Conservation (phyloP, 2,329 filamentous ascomycete genomes). For the Trichoderma sp. region DNA sequence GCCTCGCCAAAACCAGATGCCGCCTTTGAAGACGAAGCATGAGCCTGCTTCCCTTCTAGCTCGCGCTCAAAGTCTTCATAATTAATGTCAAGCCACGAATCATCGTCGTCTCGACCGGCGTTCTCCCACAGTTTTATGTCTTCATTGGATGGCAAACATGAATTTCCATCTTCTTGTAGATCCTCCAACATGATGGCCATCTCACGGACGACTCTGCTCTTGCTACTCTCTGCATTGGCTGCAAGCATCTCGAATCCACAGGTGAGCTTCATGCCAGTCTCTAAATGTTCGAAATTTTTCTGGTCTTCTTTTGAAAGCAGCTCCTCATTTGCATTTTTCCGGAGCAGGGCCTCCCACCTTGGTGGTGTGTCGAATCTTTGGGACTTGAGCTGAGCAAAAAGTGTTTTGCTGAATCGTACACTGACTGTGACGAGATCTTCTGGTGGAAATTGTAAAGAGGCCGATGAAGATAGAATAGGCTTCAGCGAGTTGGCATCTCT, state of each 20-base stretch:
- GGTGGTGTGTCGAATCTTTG: conserved; percentile 74
- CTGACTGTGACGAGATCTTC: conserved; percentile 78
- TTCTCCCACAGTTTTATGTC: conserved; percentile 73
- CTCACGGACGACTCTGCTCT: conserved; percentile 71
- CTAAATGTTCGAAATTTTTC: conserved; percentile 42
- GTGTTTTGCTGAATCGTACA: conserved; percentile 80
- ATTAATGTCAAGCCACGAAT: conserved; percentile 89
- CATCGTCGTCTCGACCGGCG: conserved; percentile 69
- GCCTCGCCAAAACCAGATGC: conserved; percentile 63
- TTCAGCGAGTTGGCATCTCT: conserved; percentile 78
- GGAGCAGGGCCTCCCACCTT: conserved; percentile 45
- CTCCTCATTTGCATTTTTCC: conserved; percentile 27
- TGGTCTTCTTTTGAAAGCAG: conserved; percentile 21
- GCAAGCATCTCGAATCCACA: conserved; percentile 91
- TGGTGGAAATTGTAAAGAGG: conserved; percentile 66
- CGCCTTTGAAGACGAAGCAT: conserved; percentile 39
- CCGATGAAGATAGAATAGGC: conserved; percentile 60
- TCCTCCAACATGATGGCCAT: conserved; percentile 77
- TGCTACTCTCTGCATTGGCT: conserved; percentile 64
- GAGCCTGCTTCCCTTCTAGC: conserved; percentile 54
- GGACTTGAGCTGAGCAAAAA: conserved; percentile 87
- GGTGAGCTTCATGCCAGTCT: conserved; percentile 85
- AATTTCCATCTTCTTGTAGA: conserved; percentile 68
- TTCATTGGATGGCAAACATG: conserved; percentile 64
- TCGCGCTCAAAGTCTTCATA: conserved; percentile 87